Evolutionary conservation across 768 basidiomycete genomes (phyloP), one percentile per base, ranked within the genome.

Genomic region (Leccinum imitatum): DNA sequence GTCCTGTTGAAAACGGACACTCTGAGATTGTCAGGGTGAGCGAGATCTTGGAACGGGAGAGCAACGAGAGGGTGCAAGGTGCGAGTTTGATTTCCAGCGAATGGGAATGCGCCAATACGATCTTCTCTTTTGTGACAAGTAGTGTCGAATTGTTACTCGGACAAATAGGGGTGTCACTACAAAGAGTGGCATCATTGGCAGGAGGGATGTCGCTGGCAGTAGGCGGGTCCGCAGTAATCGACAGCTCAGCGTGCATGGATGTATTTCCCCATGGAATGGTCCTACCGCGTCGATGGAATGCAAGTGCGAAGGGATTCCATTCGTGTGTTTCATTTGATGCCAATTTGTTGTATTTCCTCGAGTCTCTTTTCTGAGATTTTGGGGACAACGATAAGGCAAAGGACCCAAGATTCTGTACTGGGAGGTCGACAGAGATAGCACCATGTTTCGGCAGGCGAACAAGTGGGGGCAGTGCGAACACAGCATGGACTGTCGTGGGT

Each of bases 21-120:
- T 50, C 31, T 15, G 60, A 65, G 46, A 69, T 39, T 4, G 59
- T 62, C 23, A 69, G 58, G 14, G 14, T 31, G 19, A 70, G 67
- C 19, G 15, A 39, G 54, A 61, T 8, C 52, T 58, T 58, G 59
- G 25, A 27, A 3, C 13, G 17, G 30, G 2, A 31, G 13, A 2
- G 14, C 3, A 35, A 4, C 10, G 54, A 56, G 46, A 69, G 8
- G 2, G 8, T 50, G 46, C 50, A 9, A 10, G 50, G 2, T n/a
- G 51, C 4, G 10, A 50, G 25, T 11, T 52, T 35, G 11, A 59
- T 15, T 50, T 59, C 7, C 27, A 27, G 19, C 10, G 39, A 54
- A 8, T 48, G 52, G 1, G 53, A 51, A 11, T 54, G 6, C 9
- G 62, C 58, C 57, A 68, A 50, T 11, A 19, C 5, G 58, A 54